phyloP scores from a whole-genome alignment of 2,329 filamentous ascomycete genomes.

The Claviceps sp. region DNA sequence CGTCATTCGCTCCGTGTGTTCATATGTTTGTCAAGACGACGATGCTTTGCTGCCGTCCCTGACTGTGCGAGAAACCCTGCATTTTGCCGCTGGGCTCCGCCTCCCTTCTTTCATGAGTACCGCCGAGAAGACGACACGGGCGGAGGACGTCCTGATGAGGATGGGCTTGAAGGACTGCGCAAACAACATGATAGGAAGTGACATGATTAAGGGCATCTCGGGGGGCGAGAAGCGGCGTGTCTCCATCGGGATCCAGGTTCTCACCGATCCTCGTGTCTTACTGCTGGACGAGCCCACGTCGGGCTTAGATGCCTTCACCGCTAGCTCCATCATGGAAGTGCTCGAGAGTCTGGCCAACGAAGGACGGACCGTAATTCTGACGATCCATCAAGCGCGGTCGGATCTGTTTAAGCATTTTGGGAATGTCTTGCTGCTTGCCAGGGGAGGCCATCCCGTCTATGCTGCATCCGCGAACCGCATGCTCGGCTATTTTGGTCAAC shows the following conservation, averaged over 20 bases:
- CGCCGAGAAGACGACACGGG: slow-evolving; percentile 51
- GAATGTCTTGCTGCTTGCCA: slow-evolving; percentile 55
- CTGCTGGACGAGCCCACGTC: slow-evolving; percentile 67
- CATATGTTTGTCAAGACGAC: slow-evolving; percentile 68
- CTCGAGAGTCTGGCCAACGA: slow-evolving; percentile 57
- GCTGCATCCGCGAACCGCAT: slow-evolving; percentile 50
- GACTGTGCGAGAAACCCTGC: slow-evolving; percentile 62
- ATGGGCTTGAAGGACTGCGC: slow-evolving; percentile 70
- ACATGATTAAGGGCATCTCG: slow-evolving; percentile 63
- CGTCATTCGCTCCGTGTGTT: slow-evolving; percentile 59
- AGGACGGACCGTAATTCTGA: slow-evolving; percentile 61
- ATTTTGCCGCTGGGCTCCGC: slow-evolving; percentile 56
- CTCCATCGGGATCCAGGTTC: slow-evolving; percentile 63
- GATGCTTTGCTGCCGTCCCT: slow-evolving; percentile 61
- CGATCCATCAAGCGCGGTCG: slow-evolving; percentile 64
- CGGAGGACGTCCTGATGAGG: slow-evolving; percentile 59
- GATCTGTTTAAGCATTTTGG: slow-evolving; percentile 61
- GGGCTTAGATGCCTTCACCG: slow-evolving; percentile 66
- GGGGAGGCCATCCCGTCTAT: slow-evolving; percentile 56
- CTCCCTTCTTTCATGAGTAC: slow-evolving; percentile 58
- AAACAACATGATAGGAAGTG: slow-evolving; percentile 59
- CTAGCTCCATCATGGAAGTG: slow-evolving; percentile 63
- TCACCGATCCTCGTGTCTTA: slow-evolving; percentile 61
- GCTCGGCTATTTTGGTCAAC: slow-evolving; percentile 47
- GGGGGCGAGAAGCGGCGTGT: slow-evolving; percentile 69